Evolutionary conservation across 1,284 basidiomycete species (phyloP).

Genomic region (Pseudozyma hubeiensis): DNA sequence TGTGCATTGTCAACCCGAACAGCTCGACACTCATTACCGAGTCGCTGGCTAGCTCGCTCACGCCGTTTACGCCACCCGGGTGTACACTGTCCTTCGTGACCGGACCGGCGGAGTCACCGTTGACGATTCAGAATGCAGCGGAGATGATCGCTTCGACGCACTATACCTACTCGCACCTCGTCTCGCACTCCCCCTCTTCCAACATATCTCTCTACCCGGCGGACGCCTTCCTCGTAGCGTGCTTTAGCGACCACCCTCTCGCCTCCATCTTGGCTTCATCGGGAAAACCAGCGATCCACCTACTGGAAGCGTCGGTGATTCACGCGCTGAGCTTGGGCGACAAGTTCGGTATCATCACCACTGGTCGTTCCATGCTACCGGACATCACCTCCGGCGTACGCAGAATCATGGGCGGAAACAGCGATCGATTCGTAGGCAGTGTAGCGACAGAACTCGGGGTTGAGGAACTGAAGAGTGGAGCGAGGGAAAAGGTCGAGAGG

Average conservation of each 20-base stretch:
- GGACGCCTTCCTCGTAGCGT: constrained; percentile 48
- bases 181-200: neutral
- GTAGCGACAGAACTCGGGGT: constrained; percentile 53
- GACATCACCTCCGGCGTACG: constrained; percentile 54
- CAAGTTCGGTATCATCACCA: constrained; percentile 56
- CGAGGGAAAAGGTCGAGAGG: constrained; percentile 30
- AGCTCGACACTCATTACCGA: constrained; percentile 26
- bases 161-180: constrained; percentile 22
- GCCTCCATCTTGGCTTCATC: constrained; percentile 38
- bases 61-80: constrained; percentile 7
- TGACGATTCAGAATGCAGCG: constrained; percentile 39
- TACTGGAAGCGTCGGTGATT: constrained; percentile 50
- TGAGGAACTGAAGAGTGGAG: constrained; percentile 40
- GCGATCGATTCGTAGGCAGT: constrained; percentile 46
- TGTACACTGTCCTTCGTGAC: constrained; percentile 21
- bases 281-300: constrained; percentile 33
- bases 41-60: constrained; percentile 13
- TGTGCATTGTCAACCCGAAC: constrained; percentile 45
- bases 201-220: constrained; percentile 13
- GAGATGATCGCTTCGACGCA: constrained; percentile 44
- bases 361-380: constrained; percentile 37
- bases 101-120: constrained; percentile 38
- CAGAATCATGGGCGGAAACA: constrained; percentile 40
- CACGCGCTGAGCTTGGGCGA: constrained; percentile 21
- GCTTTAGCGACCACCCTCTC: constrained; percentile 58